Evolutionary conservation across 768 basidiomycete species (phyloP), one percentile per base, ranked within the genome.

Genomic region (Postia placenta): DNA sequence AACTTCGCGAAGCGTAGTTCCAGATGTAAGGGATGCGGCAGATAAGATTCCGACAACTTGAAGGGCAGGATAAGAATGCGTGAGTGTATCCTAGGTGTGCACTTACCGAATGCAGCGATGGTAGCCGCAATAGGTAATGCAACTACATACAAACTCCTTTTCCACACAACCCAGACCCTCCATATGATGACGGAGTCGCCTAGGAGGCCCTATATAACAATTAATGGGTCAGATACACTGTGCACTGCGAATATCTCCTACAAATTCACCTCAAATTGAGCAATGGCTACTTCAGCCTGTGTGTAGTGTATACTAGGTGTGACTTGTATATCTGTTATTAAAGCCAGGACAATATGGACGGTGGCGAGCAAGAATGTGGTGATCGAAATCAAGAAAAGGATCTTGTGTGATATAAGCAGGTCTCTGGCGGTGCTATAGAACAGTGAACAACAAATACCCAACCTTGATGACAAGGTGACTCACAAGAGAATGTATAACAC

Each of bases 81-180:
- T 11, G 11, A n/a, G 41, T 24, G 39, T 9, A 15, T 7, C 15
- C 7, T 15, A 33, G 7, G 30, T 15, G 15, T 7, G 15, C 30
- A 33, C 30, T 7, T 41, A 52, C 51, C 40, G 24, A 52, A 39
- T 22, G 37, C 40, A 2, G 41, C 45, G 3, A 48, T 11, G 19
- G 37, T 22, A 3, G 40, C 15, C 12, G 43, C n/a, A 1, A 33
- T 19, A 3, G 51, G 51, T 2, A 48, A 15, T 3, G 43, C 11
- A 33, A 42, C n/a, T 6, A 48, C 30, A 11, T 33, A 45, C 3
- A 23, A 17, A 24, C 38, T 24, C 30, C 40, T 39, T 2, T 30
- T 39, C 46, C 51, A 52, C 1, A 52, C 46, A 11, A 44, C 51
- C 51, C 51, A 52, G 5, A 52, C 51, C 9, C 51, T 27, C 45